These are phyloP conservation scores for Trichoderma harzianum DNA, from an alignment of 2,329 filamentous ascomycete genomes.

Conservation along the genomic window DNA sequence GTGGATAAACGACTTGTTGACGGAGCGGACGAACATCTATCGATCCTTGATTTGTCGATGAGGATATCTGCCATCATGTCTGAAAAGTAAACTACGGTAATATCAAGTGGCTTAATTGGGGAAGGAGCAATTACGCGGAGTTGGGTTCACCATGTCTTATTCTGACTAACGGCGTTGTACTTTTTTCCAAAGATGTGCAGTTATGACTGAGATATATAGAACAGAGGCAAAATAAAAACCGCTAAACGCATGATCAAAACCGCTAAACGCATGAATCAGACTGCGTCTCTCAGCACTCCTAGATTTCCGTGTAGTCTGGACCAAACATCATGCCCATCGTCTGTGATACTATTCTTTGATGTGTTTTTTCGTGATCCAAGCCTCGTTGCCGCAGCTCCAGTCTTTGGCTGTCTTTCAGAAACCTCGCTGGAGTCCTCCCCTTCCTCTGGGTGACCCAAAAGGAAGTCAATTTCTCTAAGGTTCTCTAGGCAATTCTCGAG, in stretches of 20 bases:
- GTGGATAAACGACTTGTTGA: slow-evolving; percentile 92
- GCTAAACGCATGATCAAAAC: background rate
- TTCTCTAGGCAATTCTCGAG: slow-evolving; percentile 50
- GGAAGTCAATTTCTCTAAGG: slow-evolving; percentile 47
- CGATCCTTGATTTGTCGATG: slow-evolving; percentile 79
- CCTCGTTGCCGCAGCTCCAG: background rate
- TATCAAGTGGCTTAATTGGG: background rate
- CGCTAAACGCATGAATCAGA: background rate
- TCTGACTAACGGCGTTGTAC: slow-evolving; percentile 17
- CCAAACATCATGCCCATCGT: slow-evolving; percentile 43
- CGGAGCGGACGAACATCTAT: slow-evolving; percentile 91
- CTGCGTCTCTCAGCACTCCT: slow-evolving; percentile 44
- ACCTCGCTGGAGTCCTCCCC: slow-evolving; percentile 30
- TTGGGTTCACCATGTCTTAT: slow-evolving; percentile 2
- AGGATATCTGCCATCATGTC: slow-evolving; percentile 73
- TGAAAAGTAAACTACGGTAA: slow-evolving; percentile 31
- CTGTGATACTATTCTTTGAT: slow-evolving; percentile 23
- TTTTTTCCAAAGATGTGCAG: background rate
- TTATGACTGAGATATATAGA: background rate
- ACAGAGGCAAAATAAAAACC: slow-evolving; percentile 3
- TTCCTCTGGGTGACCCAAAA: slow-evolving; percentile 42
- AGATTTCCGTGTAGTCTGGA: slow-evolving; percentile 51
- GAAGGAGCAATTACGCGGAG: background rate
- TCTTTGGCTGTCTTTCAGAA: slow-evolving; percentile 15
- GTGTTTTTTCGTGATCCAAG: background rate